These are phyloP conservation scores for Metarhizium brunneum DNA, from an alignment of 2,329 filamentous ascomycete species.

Conservation along the genomic window DNA sequence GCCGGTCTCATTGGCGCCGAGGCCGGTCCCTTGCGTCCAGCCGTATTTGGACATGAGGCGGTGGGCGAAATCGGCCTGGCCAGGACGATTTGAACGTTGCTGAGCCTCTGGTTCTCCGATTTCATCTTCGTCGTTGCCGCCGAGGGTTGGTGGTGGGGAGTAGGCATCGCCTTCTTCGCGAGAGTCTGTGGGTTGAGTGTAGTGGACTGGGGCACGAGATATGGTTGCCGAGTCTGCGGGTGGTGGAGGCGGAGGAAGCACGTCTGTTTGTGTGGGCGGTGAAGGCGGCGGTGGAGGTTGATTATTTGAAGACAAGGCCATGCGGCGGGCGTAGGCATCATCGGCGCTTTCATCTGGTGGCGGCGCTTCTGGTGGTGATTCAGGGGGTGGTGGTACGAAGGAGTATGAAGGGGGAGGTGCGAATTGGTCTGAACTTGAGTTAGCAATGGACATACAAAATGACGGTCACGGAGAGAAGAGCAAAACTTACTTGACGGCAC, in stretches of 20 bases:
- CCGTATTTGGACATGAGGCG: constrained; percentile 90
- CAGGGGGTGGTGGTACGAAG: constrained; percentile 45
- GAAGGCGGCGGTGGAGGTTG: constrained; percentile 23
- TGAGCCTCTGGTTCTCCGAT: constrained; percentile 25
- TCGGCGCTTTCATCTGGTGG: constrained; percentile 56
- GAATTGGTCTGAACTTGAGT: constrained; percentile 39
- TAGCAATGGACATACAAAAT: not conserved
- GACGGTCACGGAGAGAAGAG: not conserved
- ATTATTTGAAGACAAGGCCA: constrained; percentile 43
- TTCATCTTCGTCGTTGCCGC: constrained; percentile 25
- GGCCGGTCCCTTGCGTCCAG: constrained; percentile 78
- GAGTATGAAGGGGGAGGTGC: constrained; percentile 48
- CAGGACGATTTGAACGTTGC: constrained; percentile 55
- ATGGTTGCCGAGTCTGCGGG: constrained; percentile 50
- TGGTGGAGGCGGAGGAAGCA: constrained; percentile 29
- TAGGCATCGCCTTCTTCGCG: constrained; percentile 29
- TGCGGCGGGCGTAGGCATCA: constrained; percentile 57
- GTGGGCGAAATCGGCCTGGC: constrained; percentile 76
- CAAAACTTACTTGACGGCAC: constrained; percentile 23
- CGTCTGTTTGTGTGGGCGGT: constrained; percentile 15
- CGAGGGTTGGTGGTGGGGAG: constrained; percentile 37
- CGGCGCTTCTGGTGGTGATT: constrained; percentile 33
- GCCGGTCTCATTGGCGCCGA: constrained; percentile 73
- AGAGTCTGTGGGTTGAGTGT: constrained; percentile 30
- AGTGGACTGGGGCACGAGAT: constrained; percentile 69